These are phyloP conservation scores for Ophiostoma sp. DNA, from an alignment of 2,329 filamentous ascomycete genomes.

Conservation along the genomic window DNA sequence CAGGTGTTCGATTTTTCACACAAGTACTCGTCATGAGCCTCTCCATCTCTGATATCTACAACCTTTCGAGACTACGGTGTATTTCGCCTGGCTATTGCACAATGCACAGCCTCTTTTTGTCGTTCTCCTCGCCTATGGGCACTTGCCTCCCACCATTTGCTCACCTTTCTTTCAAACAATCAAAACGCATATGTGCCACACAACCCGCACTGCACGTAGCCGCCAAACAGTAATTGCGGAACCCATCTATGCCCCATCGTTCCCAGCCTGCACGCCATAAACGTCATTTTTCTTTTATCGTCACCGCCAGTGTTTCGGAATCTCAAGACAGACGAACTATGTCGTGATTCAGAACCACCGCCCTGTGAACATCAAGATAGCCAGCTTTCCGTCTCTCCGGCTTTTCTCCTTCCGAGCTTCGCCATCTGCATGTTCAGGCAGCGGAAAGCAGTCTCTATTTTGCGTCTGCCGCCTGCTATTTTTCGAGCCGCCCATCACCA, in stretches of 20 bases:
- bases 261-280: neutral
- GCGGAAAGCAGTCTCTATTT: neutral
- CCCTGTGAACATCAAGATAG: neutral
- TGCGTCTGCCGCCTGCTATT: neutral
- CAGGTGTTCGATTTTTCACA: neutral
- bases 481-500: neutral
- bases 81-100: neutral
- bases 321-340: neutral
- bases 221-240: conserved; percentile 13
- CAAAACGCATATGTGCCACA: conserved; percentile 10
- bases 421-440: neutral
- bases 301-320: conserved; percentile 10
- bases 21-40: neutral
- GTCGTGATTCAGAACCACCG: neutral
- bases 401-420: neutral
- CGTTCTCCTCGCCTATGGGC: neutral
- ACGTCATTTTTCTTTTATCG: neutral
- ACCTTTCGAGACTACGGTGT: neutral
- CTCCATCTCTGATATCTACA: neutral
- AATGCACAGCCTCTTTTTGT: neutral
- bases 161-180: neutral
- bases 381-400: neutral
- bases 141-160: neutral
- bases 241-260: neutral
- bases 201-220: conserved; percentile 14